Percentiles rank a stretch among this genome's conserved stretches.
phyloP scores from a whole-genome alignment of 805 yeast species.

The Teunomyces tritomae region DNA sequence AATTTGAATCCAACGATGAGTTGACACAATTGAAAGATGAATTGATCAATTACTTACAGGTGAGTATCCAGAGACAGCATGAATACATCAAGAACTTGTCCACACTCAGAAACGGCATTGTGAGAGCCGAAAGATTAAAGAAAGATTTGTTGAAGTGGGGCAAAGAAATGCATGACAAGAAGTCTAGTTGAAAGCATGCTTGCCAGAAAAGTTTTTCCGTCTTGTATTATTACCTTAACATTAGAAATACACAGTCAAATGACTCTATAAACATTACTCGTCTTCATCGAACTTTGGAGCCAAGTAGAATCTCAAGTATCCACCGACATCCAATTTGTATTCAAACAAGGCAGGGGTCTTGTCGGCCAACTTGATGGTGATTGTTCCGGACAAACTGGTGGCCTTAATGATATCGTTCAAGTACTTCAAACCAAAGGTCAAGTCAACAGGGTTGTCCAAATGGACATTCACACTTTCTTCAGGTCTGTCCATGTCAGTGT shows the following conservation, averaged over 20 bases:
- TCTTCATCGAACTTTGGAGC: conserved; percentile 97
- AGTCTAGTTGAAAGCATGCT: conserved; percentile 7
- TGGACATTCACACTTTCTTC: conserved; percentile 73
- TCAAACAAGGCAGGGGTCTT: conserved; percentile 94
- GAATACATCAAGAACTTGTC: conserved; percentile 81
- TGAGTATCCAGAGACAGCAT: conserved; percentile 52
- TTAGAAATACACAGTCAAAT: conserved; percentile 1
- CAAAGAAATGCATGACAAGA: conserved; percentile 65
- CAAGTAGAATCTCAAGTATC: conserved; percentile 89
- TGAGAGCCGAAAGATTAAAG: conserved; percentile 74
- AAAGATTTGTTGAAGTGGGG: conserved; percentile 78
- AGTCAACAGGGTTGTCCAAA: conserved; percentile 80
- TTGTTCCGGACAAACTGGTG: conserved; percentile 68
- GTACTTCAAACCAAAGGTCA: conserved; percentile 90
- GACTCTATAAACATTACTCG: conserved; percentile 4
- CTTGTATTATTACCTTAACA: conserved; percentile 3
- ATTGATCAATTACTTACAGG: conserved; percentile 41
- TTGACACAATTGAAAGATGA: conserved; percentile 61
- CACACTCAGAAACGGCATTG: conserved; percentile 70
- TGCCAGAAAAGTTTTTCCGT: not conserved
- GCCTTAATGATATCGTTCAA: conserved; percentile 91
- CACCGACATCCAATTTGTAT: conserved; percentile 80
- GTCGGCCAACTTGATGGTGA: conserved; percentile 82
- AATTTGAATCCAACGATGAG: conserved; percentile 23
- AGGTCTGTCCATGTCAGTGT: conserved; percentile 75